Base-by-base conservation (phyloP, 2,329 filamentous ascomycete genomes). In the Plectosphaerella plurivora region DNA sequence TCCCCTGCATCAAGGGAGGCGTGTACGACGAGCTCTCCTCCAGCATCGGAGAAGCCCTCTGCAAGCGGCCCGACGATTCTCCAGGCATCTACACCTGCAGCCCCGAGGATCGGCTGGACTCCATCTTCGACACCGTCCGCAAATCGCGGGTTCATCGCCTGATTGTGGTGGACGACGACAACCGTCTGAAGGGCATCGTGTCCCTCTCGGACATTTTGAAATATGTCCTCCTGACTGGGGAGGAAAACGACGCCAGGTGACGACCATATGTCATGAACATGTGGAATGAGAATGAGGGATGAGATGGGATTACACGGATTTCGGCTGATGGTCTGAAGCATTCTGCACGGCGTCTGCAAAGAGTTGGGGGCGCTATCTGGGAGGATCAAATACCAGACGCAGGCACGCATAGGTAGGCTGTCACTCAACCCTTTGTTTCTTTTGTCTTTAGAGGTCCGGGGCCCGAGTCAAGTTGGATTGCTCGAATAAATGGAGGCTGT, bases 81-180 rank as follows among this genome's bases (percentile, higher is more conserved):
- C 88, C 91, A 1, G 94, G 95, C 44, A 97, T 99, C 58, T 97
- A 97, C 71, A 97, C 93, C 1, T 99, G 94, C 74, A 90, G 87
- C 45, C 81, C 94, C 57, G 87, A 95, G 56, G 94, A 99, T 70
- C 86, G 92, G 51, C 81, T 99, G 48, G 93, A 96, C 67, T 93
- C 92, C 11, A 94, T 99, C 60, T 97, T 97, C 68, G 92, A 97
- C 68, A 97, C 94, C 1, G 89, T 99, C 60, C 89, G 93, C 60
- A 95, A 93, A 73, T 96, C 92, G 45, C 83, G 95, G 55, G 93
- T 99, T 25, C 94, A 99, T 71, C 83, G 94, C 57, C 78, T 99
- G 58, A 87, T 97, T 52, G 88, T 99, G 47, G 89, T 99, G 53
- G 92, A 99, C 68, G 91, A 97, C 59, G 82, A 92, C 50, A 90